Base-by-base conservation (phyloP, 179 eudicot species). In the Silene noctiflora region DNA sequence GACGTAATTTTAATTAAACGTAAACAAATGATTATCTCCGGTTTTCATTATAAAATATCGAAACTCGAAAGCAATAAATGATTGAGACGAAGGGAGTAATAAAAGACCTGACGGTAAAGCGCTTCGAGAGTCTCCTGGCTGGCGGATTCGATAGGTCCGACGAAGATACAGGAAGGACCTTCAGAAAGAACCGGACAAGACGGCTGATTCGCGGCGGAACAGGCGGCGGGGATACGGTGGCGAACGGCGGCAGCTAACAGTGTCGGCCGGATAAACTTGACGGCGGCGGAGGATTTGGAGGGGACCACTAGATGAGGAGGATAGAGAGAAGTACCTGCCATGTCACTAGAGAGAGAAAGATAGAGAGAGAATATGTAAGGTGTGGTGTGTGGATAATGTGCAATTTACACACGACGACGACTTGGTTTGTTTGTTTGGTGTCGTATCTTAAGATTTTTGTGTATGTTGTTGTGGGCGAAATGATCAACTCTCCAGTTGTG, bases 41-140 rank as follows among this genome's bases (percentile, higher is more conserved):
- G 48, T 42, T 42, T 9, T 42, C 48, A 42, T 42, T 42, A 42
- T 10, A 42, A 42, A 42, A 42, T 42, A 42, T 8, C 13, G 13
- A 42, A 39, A 9, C 1, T 39, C 39, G 5, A 5, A 33, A 33
- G 39, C 0, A 58, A 12, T 10, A 21, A 16, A 8, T 20, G 39
- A 51, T 6, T 76, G 66, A 48, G 6, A 21, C 65, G 2, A 4
- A 3, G 3, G 25, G 19, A 6, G 72, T 25, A 55, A 39, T 39
- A 10, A 10, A 42, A 42, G 48, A 92, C 98, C 83, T 94, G 98
- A 17, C 92, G 91, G 68, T 94, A 94, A 58, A 94, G 97, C 27
- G 98, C 98, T 77, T 94, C 98, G 0, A 94, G 91, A n/a, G 94
- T 92, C 85, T 94, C 98, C 77, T 92, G 89, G 39, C 88, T 88